Evolutionary conservation across 257 asterid genomes (phyloP).

Genomic region (Rauvolfia tetraphylla): DNA sequence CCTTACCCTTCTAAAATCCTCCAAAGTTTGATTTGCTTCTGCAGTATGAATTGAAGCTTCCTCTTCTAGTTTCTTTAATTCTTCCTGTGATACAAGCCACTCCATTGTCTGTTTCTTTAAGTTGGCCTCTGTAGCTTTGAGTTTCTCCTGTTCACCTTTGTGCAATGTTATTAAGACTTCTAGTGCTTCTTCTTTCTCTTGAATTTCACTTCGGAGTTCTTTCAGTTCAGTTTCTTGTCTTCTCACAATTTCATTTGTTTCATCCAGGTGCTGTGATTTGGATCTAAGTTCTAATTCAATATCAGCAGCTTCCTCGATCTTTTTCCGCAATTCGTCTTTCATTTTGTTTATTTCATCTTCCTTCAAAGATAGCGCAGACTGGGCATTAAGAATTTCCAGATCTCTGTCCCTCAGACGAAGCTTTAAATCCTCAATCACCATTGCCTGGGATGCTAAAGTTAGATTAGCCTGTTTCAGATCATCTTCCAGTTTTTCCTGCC

Average conservation of each 20-base stretch:
- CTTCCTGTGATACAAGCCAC: slow-evolving; percentile 69
- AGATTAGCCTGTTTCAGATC: slow-evolving; percentile 56
- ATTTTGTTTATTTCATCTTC: slow-evolving; percentile 56
- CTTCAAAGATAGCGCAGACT: slow-evolving; percentile 42
- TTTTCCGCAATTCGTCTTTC: slow-evolving; percentile 45
- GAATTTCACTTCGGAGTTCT: slow-evolving; percentile 49
- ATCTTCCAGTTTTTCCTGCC: slow-evolving; percentile 64
- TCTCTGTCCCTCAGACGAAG: slow-evolving; percentile 52
- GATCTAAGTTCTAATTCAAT: slow-evolving; percentile 57
- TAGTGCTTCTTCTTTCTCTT: slow-evolving; percentile 58
- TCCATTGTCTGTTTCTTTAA: slow-evolving; percentile 73
- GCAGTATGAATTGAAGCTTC: slow-evolving; percentile 48
- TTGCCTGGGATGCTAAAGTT: slow-evolving; percentile 59
- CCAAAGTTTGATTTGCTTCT: slow-evolving; percentile 49
- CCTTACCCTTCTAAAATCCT: slow-evolving; percentile 67
- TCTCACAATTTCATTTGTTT: slow-evolving; percentile 52
- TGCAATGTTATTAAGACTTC: slow-evolving; percentile 33
- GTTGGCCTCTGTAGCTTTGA: slow-evolving; percentile 48
- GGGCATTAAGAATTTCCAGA: slow-evolving; percentile 48
- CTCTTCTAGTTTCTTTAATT: slow-evolving; percentile 55
- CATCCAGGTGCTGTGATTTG: slow-evolving; percentile 55
- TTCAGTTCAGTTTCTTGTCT: slow-evolving; percentile 70
- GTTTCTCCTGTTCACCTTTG: slow-evolving; percentile 49
- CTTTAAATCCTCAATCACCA: slow-evolving; percentile 59
- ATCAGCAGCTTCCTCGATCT: slow-evolving; percentile 54